Evolutionary conservation across 768 basidiomycete species (phyloP), one percentile per base, ranked within the genome.

Genomic region (Phylloporus arenicola): DNA sequence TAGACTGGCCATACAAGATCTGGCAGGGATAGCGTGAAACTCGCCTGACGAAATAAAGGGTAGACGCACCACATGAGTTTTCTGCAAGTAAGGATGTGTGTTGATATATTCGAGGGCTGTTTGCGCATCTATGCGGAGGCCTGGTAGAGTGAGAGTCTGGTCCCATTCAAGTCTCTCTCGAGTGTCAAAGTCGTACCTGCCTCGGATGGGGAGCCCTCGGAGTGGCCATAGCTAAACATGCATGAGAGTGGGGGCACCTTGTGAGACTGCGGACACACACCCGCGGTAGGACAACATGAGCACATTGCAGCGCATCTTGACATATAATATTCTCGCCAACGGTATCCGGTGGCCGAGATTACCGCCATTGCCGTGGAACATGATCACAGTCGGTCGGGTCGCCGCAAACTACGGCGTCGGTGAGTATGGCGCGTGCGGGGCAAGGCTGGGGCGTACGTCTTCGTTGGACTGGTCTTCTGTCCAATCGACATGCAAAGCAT

Each of bases 221-320:
- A 93, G 24, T 72, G 77, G 3, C 94, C 95, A 62, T 98, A 98
- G 13, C 92, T 93, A 17, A 8, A 50, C 25, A 25, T 34, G 11
- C 10, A 27, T 46, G 43, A 33, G 24, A 25, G 45, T 40, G 9
- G 16, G 46, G 50, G 12, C 13, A 29, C 14, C 16, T 25, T 8
- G 16, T 5, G 10, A 12, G 13, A 33, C 6, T 16, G 6, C 19
- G 27, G 1, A 35, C 31, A 68, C 83, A 51, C 59, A 90, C 88
- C 93, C 93, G 61, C 95, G 73, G 64, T 99, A 99, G 43, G 88
- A 92, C 52, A 95, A 71, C 86, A 97, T 92, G 35, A 98, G 72
- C 3, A 96, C 92, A 63, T 98, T 97, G 67, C 92, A 96, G 14
- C 89, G 77, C 81, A 92, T 83, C 61, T 81, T 80, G 42, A 81